Evolutionary conservation across 2,329 filamentous ascomycete genomes (phyloP), one percentile per base, ranked within the genome.

Genomic region (Corniculantispora saksenae): DNA sequence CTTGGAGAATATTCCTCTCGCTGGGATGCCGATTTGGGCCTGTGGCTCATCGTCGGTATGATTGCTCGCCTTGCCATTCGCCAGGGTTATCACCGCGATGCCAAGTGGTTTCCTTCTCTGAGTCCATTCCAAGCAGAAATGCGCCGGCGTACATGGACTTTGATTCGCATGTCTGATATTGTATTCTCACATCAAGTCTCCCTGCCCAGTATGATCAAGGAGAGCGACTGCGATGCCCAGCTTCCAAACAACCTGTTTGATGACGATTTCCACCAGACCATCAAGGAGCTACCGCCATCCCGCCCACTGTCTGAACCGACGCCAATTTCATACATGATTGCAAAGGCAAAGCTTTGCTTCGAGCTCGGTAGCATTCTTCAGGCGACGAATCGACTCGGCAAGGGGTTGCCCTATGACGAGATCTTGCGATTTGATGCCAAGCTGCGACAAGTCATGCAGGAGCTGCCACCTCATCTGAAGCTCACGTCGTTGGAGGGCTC

Each of bases 161-260:
- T 92, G 61, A 83, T 95, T 47, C 84, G 90, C 62, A 90, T 91
- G 78, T 83, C 86, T 32, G 92, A 95, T 73, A 83, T 92, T 13
- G 82, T 93, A 63, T 92, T 94, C 72, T 94, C 92, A 1, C 90
- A 92, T 67, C 90, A 93, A 72, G 82, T 88, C 2, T 86, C 84
- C n/a, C 73, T 88, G 23, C 85, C 86, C 5, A 84, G 79, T 67
- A 93, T 94, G 84, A 89, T 94, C 29, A 86, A 90, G 67, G 84
- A 90, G 15, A 83, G 90, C 56, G 89, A 93, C 72, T 93, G 88
- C 63, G 92, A 95, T 71, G 90, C 91, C 0, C 84, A 90, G 70
- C 78, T 92, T 7, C 92, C 92, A 1, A 86, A 88, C 64, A 95
- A 94, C 72, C 84, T 94, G 19, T 92, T 91, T 73, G 92, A 95